Conservation (phyloP, 495 filamentous ascomycete genomes). For the Annulohypoxylon bovei region DNA sequence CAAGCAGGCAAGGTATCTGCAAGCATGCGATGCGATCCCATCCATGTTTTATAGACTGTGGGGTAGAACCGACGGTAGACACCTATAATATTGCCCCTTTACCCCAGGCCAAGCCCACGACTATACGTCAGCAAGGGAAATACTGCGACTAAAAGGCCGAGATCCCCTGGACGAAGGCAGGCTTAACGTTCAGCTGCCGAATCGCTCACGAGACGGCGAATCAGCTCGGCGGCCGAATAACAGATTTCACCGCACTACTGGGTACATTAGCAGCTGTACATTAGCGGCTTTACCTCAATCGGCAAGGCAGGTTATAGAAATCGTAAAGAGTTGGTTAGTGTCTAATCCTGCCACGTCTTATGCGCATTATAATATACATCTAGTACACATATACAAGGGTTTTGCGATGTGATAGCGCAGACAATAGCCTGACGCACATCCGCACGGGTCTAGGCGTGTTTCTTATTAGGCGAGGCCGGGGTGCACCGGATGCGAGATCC, state of each 20-base stretch:
- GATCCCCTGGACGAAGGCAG: neutral
- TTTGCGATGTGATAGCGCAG: slow-evolving; percentile 5
- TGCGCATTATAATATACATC: slow-evolving; percentile 26
- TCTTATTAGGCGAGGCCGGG: neutral
- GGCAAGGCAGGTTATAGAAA: neutral
- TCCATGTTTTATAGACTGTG: neutral
- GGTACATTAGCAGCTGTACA: neutral
- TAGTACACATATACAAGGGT: slow-evolving; percentile 18
- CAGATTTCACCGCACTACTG: neutral
- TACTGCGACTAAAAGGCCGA: slow-evolving; percentile 6
- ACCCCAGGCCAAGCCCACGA: neutral
- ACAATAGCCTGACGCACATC: slow-evolving; percentile 15
- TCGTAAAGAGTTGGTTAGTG: slow-evolving; percentile 19
- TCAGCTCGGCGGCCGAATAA: neutral
- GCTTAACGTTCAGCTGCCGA: neutral
- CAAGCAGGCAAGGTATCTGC: neutral
- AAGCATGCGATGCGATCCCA: neutral
- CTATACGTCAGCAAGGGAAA: neutral
- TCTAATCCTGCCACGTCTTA: slow-evolving; percentile 27
- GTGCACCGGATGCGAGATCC: neutral
- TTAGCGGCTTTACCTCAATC: neutral
- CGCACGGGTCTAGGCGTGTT: neutral
- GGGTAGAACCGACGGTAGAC: neutral
- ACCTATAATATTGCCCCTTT: neutral
- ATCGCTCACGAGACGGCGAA: neutral